Base-by-base conservation (phyloP, 768 basidiomycete species). In the Lentinula sp. region DNA sequence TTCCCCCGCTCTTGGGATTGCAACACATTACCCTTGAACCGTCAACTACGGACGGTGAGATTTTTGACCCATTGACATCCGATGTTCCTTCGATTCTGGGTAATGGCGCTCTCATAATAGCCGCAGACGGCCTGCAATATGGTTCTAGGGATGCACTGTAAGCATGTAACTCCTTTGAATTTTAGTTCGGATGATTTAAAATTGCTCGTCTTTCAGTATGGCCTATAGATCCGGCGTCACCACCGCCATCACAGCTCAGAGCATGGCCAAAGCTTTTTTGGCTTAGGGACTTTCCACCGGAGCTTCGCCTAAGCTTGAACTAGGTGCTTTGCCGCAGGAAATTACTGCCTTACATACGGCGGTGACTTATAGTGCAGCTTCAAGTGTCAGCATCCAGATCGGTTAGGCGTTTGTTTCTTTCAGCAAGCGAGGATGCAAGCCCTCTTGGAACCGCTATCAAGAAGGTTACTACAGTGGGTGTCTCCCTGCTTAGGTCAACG, bases 221-320 rank as follows among this genome's bases (percentile, higher is more conserved):
- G 89, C 92, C 0, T 89, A 91, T 67, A 83, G 84, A 18, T 72
- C 79, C 6, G 92, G 93, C 3, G 87, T 95, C 2, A 91, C 90
- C 2, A 80, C 78, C 1, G 88, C 81, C 1, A 76, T 94, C 13
- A 77, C 81, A 0, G 80, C 85, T 0, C 92, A 0, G 67, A 72
- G 5, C 39, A 35, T 40, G 77, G 82, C 2, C 18, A 53, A 6
- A 82, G 91, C 65, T 68, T 91, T 37, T 70, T 76, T 0, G 93
- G 93, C 0, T 68, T 92, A 40, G 82, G 85, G 15, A 79, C 82
- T 5, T 70, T 80, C 80, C 18, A 78, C 83, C 1, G 83, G 83
- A 1, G 84, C 86, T 0, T 70, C 71, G 11, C 80, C 88, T 69
- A 78, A 80, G 32, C 79, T 94, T 28, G 83, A 81, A 28, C 63